A percentile compares a stretch with the other conserved stretches of the same genome.
phyloP scores from a whole-genome alignment of 495 filamentous ascomycete genomes.

The Aspergillus nidulans region DNA sequence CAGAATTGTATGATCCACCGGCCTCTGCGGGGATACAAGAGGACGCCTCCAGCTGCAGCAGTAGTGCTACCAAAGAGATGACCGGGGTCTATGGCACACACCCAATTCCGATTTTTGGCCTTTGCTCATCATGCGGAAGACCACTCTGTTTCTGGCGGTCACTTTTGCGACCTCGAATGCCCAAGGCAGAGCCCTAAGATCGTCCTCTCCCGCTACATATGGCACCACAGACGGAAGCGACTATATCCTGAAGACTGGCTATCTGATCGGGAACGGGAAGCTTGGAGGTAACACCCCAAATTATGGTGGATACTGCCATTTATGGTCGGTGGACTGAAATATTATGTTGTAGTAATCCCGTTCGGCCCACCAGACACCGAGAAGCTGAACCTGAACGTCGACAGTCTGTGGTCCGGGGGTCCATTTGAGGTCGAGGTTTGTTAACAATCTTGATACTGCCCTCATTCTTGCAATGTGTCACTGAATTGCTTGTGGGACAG shows the following conservation, averaged over 20 bases:
- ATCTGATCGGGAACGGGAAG: slow-evolving; percentile 36
- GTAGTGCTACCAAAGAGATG: no score
- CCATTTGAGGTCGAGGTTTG: slow-evolving; percentile 30
- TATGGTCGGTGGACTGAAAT: no score
- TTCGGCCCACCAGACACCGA: slow-evolving; percentile 33
- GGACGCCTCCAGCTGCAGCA: no score
- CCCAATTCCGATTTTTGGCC: no score
- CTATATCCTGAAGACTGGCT: slow-evolving; percentile 25
- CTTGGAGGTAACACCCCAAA: slow-evolving; percentile 17
- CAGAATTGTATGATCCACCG: no score
- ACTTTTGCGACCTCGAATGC: neutral
- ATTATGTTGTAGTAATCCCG: slow-evolving; percentile 25
- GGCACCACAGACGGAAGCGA: neutral
- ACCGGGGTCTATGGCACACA: no score
- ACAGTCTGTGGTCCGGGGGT: slow-evolving; percentile 43
- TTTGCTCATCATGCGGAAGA: no score
- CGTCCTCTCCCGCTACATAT: slow-evolving; percentile 19
- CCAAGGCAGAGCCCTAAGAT: slow-evolving; percentile 18
- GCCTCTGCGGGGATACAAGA: no score
- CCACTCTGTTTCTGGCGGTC: neutral
- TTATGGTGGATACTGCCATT: neutral
- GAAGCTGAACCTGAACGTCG: slow-evolving; percentile 39
- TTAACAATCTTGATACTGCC: neutral
- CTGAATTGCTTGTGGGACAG: slow-evolving; percentile 5
- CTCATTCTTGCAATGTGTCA: no score